phyloP scores from a whole-genome alignment of 148 eudicot species.

The Diospyros lotus region DNA sequence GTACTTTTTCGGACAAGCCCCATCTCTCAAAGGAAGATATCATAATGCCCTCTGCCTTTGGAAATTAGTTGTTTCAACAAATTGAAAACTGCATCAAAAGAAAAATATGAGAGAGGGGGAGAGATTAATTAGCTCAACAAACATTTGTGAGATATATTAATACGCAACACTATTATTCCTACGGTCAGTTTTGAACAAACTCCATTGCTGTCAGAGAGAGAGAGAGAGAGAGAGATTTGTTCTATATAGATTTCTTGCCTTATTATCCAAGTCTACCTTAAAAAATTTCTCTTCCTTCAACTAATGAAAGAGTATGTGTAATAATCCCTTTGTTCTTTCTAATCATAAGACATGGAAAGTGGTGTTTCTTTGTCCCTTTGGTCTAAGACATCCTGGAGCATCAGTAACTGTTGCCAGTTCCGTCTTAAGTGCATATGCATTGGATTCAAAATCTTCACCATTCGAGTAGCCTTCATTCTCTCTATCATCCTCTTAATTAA shows the following conservation, averaged over 20 bases:
- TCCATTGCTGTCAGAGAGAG: background rate
- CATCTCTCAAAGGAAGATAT: background rate
- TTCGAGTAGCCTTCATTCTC: background rate
- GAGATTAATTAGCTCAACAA: background rate
- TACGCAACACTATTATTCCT: background rate
- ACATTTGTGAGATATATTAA: conserved; percentile 2
- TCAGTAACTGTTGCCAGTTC: background rate
- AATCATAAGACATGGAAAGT: background rate
- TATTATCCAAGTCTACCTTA: conserved; percentile 11
- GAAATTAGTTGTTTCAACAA: background rate
- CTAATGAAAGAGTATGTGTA: background rate
- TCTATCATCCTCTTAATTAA: background rate
- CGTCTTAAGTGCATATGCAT: background rate
- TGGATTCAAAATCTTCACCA: background rate
- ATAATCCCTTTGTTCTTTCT: background rate
- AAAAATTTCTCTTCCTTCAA: no score
- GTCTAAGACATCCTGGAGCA: background rate
- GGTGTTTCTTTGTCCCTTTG: background rate
- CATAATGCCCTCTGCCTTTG: background rate
- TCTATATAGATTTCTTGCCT: conserved; percentile 11
- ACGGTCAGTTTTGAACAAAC: conserved; percentile 3
- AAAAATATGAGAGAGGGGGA: background rate
- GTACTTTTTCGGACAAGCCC: background rate
- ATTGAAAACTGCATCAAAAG: background rate
- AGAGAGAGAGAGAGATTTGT: background rate